Evolutionary conservation across 2,329 filamentous ascomycete species (phyloP).

Genomic region (Penicillium polonicum): DNA sequence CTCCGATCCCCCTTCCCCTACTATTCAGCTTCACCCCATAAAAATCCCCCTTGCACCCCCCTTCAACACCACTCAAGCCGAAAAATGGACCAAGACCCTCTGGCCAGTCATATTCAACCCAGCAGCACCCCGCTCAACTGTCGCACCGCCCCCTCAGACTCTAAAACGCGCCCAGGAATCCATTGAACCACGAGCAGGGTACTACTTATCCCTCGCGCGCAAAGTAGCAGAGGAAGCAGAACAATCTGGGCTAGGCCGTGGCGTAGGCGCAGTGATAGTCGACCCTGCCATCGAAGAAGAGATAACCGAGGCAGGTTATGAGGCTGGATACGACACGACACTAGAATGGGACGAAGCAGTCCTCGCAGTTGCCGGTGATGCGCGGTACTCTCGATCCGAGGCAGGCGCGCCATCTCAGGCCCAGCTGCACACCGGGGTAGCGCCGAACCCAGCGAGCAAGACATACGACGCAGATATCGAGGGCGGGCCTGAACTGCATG

Average conservation of each 20-base stretch:
- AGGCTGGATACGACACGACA: constrained; percentile 26
- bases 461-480: constrained; percentile 38
- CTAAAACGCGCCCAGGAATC: constrained; percentile 36
- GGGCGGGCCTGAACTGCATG: constrained; percentile 47
- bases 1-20: constrained; percentile 8
- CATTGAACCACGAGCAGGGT: constrained; percentile 39
- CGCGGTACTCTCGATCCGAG: constrained; percentile 38
- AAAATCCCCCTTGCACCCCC: constrained; percentile 45
- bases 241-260: constrained; percentile 38
- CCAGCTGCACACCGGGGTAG: constrained; percentile 19
- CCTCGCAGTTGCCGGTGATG: constrained; percentile 47
- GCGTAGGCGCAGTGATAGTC: constrained; percentile 47
- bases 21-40: constrained; percentile 32
- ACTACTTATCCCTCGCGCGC: constrained; percentile 42
- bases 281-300: constrained; percentile 40
- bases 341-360: constrained; percentile 37
- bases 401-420: constrained; percentile 25
- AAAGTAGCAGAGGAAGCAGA: constrained; percentile 41
- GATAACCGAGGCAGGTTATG: constrained; percentile 15
- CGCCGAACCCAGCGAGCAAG: constrained; percentile 26
- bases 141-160: constrained; percentile 43
- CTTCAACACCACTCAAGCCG: constrained; percentile 40
- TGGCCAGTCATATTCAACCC: constrained; percentile 50
- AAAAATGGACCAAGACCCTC: constrained; percentile 41
- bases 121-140: constrained; percentile 42